phyloP scores from a whole-genome alignment of 202 grass and related monocot species.

The Setaria viridis region DNA sequence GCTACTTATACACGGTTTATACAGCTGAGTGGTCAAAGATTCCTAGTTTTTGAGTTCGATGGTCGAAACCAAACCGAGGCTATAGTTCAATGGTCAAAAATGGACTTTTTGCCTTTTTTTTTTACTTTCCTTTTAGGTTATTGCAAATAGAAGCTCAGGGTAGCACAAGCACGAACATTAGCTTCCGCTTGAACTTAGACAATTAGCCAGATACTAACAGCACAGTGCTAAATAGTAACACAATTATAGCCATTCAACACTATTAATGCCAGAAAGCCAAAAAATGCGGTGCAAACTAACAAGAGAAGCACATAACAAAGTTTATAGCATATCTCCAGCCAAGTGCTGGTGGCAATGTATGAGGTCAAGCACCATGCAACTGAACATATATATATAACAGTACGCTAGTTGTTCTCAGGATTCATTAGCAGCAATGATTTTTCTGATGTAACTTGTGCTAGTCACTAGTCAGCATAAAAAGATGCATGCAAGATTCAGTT shows the following conservation, averaged over 20 bases:
- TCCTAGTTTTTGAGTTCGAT: no score
- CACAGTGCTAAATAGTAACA: background rate
- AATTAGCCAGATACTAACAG: background rate
- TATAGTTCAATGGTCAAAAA: no score
- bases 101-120: no score
- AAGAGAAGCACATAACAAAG: background rate
- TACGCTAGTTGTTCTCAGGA: background rate
- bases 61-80: no score
- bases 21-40: no score
- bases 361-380: background rate
- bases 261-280: background rate
- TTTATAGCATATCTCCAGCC: background rate
- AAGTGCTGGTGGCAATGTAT: constrained; percentile 7
- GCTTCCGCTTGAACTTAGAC: constrained; percentile 4
- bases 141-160: background rate
- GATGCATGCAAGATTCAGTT: constrained; percentile 14
- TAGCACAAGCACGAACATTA: background rate
- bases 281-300: background rate
- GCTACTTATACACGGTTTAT: no score
- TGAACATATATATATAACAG: background rate
- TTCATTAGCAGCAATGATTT: background rate
- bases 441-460: background rate
- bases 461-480: background rate
- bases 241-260: background rate
- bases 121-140: no score